Conservation (phyloP, 768 basidiomycete species). For the Solioccasus polychromus region DNA sequence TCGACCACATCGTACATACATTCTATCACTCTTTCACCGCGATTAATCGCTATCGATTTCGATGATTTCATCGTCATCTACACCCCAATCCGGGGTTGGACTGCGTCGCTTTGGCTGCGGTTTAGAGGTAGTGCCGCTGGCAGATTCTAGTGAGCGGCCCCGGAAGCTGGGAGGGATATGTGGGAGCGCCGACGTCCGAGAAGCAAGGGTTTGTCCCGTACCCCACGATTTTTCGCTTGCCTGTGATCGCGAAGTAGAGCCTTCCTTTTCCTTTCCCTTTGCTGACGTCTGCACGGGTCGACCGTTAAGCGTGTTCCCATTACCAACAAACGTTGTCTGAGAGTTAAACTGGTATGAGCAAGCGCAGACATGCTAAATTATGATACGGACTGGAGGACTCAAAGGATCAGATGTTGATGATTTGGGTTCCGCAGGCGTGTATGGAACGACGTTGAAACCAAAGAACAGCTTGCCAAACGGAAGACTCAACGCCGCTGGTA, state of each 20-base stretch:
- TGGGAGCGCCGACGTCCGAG: constrained; percentile 17
- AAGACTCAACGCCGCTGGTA: constrained; percentile 85
- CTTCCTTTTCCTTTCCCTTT: constrained; percentile 55
- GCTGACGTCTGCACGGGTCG: constrained; percentile 36
- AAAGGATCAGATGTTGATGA: constrained; percentile 27
- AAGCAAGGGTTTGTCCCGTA: constrained; percentile 50
- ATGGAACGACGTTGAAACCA: constrained; percentile 80
- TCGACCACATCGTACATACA: constrained; percentile 10
- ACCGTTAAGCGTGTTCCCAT: constrained; percentile 67
- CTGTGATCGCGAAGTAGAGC: constrained; percentile 32
- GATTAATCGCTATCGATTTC: constrained; percentile 77
- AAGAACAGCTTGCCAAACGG: constrained; percentile 97
- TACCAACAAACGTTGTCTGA: constrained; percentile 55
- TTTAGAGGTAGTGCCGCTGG: constrained; percentile 48
- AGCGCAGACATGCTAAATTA: not conserved
- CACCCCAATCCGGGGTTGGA: constrained; percentile 78
- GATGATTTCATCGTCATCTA: constrained; percentile 82
- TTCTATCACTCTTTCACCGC: not conserved
- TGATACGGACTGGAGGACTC: constrained; percentile 28
- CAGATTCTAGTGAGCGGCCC: constrained; percentile 47
- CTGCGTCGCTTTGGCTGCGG: constrained; percentile 44
- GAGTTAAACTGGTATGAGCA: not conserved
- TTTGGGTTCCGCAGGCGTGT: constrained; percentile 47
- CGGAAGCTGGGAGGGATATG: constrained; percentile 34
- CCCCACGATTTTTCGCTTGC: constrained; percentile 38